Percentiles rank a stretch among this genome's conserved stretches.
phyloP scores from a whole-genome alignment of 495 filamentous ascomycete genomes.

The Penicillium ochrochloron region DNA sequence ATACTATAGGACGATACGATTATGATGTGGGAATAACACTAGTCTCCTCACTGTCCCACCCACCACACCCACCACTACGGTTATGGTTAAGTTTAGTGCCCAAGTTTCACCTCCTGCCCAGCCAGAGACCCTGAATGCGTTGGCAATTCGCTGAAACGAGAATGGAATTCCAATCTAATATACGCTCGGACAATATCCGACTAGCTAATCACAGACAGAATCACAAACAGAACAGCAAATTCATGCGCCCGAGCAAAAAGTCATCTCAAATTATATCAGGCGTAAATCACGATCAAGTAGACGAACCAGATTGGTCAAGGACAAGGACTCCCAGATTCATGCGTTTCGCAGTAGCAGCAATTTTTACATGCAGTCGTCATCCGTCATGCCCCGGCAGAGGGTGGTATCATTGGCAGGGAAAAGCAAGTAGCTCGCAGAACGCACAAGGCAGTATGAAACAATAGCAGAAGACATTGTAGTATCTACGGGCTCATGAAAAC shows the following conservation, averaged over 20 bases:
- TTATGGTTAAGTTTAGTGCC: constrained; percentile 9
- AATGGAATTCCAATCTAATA: background rate
- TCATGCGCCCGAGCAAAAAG: background rate
- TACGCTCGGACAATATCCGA: background rate
- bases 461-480: background rate
- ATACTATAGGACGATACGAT: background rate
- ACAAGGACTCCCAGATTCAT: constrained; percentile 19
- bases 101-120: background rate
- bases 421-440: constrained; percentile 5
- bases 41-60: background rate
- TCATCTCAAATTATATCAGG: background rate
- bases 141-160: background rate
- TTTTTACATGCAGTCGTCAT: constrained; percentile 14
- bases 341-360: constrained; percentile 17
- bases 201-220: background rate
- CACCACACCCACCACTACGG: background rate
- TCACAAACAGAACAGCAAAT: background rate
- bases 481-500: constrained; percentile 17
- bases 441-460: background rate
- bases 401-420: constrained; percentile 25
- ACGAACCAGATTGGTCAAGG: constrained; percentile 1
- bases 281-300: background rate
- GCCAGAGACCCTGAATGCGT: background rate
- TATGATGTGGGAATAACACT: background rate
- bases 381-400: constrained; percentile 1